Evolutionary conservation across 805 yeast species (phyloP), one percentile per base, ranked within the genome.

Genomic region (Lipomyces sp.): DNA sequence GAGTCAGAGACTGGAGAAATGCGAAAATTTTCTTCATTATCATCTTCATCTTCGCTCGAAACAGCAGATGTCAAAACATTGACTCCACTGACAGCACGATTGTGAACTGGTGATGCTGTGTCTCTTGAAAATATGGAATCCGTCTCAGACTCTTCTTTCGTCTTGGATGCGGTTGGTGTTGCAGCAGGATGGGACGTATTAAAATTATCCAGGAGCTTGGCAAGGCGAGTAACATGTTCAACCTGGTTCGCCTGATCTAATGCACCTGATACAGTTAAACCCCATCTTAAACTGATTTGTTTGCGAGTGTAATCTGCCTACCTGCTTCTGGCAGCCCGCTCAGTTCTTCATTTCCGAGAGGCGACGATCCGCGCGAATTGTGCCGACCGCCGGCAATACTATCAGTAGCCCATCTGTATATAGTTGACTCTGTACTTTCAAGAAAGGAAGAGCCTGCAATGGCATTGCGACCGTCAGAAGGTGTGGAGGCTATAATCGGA

Each of bases 351-450:
- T 47, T 44, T 14, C 31, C 39, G 38, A 47, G 43, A 16, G 40
- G 38, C 10, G 45, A 42, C 4, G 52, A 37, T 10, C 21, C 2
- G 5, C 19, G 26, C n/a, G 42, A 31, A 23, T 31, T 39, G 8
- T 23, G 26, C 5, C 31, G 32, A 21, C 50, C 50, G 16, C 50
- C 50, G 19, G 45, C 44, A 26, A 46, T 32, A 8, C 45, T 44
- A 23, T 53, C 57, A 10, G 54, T 34, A 4, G 55, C 55, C 58
- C 58, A 54, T n/a, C 39, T 33, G 43, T 50, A 54, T 6, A 34
- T 42, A 8, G 58, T 49, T 23, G 58, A 54, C 36, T 38, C 23
- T 4, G 58, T 49, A 2, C 35, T 38, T 19, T 51, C 52, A 10
- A 46, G 29, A 18, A 51, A 16, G 8, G 55, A 46, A n/a, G 56